Percentiles rank a stretch among this genome's conserved stretches.
These are phyloP conservation scores for Ogataea thermomethanolica DNA, from an alignment of 805 yeast genomes.

Conservation along the genomic window DNA sequence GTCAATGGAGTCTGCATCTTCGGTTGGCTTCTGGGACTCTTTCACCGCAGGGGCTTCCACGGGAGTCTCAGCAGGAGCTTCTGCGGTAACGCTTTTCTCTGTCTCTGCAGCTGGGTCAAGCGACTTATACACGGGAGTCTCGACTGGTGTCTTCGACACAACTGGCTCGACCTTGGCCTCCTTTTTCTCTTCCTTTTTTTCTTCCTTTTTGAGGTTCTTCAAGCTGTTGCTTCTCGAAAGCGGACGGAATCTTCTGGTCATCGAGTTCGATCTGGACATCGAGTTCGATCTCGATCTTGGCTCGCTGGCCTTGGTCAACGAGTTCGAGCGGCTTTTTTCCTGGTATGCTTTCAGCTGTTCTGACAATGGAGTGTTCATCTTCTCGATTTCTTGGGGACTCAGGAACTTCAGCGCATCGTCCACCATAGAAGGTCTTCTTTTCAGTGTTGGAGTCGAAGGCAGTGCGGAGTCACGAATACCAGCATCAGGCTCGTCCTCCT, in stretches of 20 bases:
- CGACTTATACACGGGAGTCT: constrained; percentile 20
- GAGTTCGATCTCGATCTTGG: constrained; percentile 29
- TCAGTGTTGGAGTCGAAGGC: constrained; percentile 10
- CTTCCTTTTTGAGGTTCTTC: constrained; percentile 14
- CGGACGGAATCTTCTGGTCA: constrained; percentile 16
- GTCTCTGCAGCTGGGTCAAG: constrained; percentile 1
- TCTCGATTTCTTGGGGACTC: constrained; percentile 27
- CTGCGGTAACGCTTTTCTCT: not conserved
- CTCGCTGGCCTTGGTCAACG: constrained; percentile 44
- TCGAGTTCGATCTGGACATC: constrained; percentile 16
- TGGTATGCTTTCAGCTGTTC: constrained; percentile 26
- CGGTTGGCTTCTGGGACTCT: not conserved
- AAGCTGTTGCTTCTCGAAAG: constrained; percentile 23
- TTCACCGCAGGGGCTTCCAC: not conserved
- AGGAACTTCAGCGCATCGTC: constrained; percentile 30
- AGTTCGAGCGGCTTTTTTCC: constrained; percentile 39
- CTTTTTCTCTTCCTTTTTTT: not conserved
- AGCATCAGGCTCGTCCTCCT: constrained; percentile 22
- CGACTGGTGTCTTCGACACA: not conserved
- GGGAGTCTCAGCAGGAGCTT: constrained; percentile 19
- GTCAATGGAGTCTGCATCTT: constrained; percentile 24
- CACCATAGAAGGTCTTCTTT: constrained; percentile 31
- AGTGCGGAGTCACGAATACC: constrained; percentile 9
- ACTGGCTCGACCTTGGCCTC: not conserved
- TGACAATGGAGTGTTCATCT: constrained; percentile 30